Conservation (phyloP, 1,284 basidiomycete genomes). For the Papiliotrema flavescens region DNA sequence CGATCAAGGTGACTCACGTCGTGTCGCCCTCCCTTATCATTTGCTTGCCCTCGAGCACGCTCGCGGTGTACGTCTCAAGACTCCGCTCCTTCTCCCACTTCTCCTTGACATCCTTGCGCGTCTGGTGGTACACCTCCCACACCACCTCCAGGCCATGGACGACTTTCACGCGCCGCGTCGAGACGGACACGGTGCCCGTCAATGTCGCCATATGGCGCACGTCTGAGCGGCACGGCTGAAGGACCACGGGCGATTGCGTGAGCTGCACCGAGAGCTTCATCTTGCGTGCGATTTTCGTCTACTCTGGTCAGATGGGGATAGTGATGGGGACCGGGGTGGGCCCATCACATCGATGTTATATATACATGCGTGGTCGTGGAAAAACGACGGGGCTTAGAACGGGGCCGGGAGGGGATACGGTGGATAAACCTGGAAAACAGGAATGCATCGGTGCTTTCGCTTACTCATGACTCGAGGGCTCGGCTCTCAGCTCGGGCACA, state of each 20-base stretch:
- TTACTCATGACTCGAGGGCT: too few relatives aligned
- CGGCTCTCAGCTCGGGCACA: too few relatives aligned
- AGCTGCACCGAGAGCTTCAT: not conserved
- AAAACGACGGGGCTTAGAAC: too few relatives aligned
- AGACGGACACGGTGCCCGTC: not conserved
- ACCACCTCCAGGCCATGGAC: not conserved
- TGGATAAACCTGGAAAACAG: too few relatives aligned
- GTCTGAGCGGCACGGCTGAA: not conserved
- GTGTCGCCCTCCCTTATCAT: not conserved
- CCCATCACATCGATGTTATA: too few relatives aligned
- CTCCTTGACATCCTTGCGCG: not conserved
- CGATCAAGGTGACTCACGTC: not conserved
- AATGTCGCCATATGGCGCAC: not conserved
- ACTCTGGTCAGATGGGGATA: too few relatives aligned
- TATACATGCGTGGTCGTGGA: too few relatives aligned
- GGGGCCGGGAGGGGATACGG: too few relatives aligned
- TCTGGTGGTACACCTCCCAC: not conserved
- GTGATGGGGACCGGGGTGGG: too few relatives aligned
- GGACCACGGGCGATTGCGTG: not conserved
- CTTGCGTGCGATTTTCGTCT: too few relatives aligned
- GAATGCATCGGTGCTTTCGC: too few relatives aligned
- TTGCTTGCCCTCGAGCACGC: not conserved
- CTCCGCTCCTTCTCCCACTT: not conserved
- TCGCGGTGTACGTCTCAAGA: not conserved
- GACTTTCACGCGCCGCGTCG: not conserved